phyloP scores from a whole-genome alignment of 768 basidiomycete species.

The Tulasnella calospora region DNA sequence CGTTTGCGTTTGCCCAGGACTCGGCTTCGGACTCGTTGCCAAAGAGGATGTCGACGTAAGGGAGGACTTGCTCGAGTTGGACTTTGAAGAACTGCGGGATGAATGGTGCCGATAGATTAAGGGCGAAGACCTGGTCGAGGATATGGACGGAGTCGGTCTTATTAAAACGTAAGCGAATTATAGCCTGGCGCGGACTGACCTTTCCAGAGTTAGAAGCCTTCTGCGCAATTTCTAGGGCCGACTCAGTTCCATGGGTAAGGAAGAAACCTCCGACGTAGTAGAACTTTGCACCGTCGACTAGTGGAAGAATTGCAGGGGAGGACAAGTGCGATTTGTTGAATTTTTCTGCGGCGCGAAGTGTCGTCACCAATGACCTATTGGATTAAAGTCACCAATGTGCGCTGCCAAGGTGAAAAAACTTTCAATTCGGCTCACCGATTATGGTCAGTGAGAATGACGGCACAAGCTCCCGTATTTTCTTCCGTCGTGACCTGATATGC shows the following conservation, averaged over 20 bases:
- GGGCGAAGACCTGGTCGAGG: constrained; percentile 61
- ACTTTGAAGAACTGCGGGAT: constrained; percentile 87
- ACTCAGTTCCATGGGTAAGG: constrained; percentile 83
- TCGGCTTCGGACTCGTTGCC: constrained; percentile 96
- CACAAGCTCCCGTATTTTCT: constrained; percentile 92
- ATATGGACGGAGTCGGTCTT: not conserved
- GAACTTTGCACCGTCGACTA: constrained; percentile 73
- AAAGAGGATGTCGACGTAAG: constrained; percentile 83
- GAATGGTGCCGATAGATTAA: constrained; percentile 97
- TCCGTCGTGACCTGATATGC: constrained; percentile 85
- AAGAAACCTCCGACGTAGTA: constrained; percentile 98
- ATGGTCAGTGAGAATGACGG: constrained; percentile 90
- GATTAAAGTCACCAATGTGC: not conserved
- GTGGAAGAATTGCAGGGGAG: constrained; percentile 64
- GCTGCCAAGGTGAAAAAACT: not conserved
- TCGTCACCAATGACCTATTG: constrained; percentile 83
- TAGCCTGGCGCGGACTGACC: constrained; percentile 41
- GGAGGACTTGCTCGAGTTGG: constrained; percentile 75
- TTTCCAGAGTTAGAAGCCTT: constrained; percentile 72
- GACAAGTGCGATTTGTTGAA: constrained; percentile 78
- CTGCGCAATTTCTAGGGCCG: constrained; percentile 67
- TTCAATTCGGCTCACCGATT: constrained; percentile 55
- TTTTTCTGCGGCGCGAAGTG: constrained; percentile 82
- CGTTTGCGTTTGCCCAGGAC: constrained; percentile 71
- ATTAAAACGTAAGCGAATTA: not conserved